phyloP scores from a whole-genome alignment of 345 rosid species.

The Gossypium stocksii region DNA sequence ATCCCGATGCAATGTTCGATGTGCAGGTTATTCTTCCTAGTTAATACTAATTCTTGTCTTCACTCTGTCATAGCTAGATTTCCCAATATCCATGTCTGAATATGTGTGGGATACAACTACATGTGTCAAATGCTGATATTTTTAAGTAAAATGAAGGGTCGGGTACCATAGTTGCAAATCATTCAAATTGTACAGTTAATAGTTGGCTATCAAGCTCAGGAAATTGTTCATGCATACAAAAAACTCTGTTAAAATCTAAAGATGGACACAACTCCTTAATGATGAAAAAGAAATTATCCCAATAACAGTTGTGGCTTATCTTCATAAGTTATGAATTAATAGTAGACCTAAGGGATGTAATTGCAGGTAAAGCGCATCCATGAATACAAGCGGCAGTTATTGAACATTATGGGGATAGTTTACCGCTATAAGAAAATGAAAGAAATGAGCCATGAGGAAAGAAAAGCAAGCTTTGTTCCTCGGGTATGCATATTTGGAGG shows the following conservation, averaged over 20 bases:
- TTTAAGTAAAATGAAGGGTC: too few relatives aligned
- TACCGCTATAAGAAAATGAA: constrained; percentile 74
- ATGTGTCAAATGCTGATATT: too few relatives aligned
- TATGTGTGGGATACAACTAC: background rate
- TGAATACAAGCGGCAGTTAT: constrained; percentile 67
- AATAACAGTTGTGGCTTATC: background rate
- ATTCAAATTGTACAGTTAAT: background rate
- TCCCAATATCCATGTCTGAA: background rate
- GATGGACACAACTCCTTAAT: background rate
- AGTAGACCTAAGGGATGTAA: background rate
- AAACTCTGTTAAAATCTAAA: background rate
- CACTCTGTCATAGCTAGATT: background rate
- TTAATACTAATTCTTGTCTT: background rate
- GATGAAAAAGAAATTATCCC: background rate
- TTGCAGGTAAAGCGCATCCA: constrained; percentile 70
- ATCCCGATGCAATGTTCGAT: constrained; percentile 61
- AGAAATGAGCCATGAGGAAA: constrained; percentile 55
- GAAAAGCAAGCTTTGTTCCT: constrained; percentile 46
- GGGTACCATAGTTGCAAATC: background rate
- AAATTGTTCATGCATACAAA: background rate
- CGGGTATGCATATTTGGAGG: constrained; percentile 80
- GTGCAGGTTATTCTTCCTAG: constrained; percentile 38
- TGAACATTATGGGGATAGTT: constrained; percentile 66
- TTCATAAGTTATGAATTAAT: background rate
- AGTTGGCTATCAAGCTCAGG: background rate